Evolutionary conservation across 192 early-diverging fungal genomes (phyloP), one percentile per base, ranked within the genome.

Genomic region (Phycomyces nitens): DNA sequence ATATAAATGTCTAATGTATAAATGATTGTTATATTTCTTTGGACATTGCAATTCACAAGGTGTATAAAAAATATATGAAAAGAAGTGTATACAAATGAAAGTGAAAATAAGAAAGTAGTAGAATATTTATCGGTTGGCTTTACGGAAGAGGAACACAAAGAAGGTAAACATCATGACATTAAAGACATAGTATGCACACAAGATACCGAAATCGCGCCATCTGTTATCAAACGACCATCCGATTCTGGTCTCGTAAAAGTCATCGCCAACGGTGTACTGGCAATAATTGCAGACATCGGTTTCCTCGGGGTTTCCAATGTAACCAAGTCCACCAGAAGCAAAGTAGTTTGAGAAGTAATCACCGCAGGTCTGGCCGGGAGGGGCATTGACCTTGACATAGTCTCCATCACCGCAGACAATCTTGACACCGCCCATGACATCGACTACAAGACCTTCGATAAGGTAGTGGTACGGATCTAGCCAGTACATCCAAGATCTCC

Each of bases 401-500:
- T 85, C 81, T 10, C 58, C 53, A n/a, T 24, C 43, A 26, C 66
- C 55, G 66, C 85, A 89, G 0, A 42, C 52, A 10, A 89, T 79
- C 9, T 56, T 58, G 2, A 81, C 64, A 27, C 60, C 72, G 58
- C 81, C 75, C 57, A 89, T 72, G 22, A 80, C 82, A 66, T 85
- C 82, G 60, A 77, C 76, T n/a, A 86, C 74, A 22, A 83, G 65
- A 47, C 85, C 84, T 68, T 86, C 87, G 44, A 86, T 65, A 38
- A 79, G 72, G 69, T 88, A 86, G 44, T 71, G 72, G 64, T 82
- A 86, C 0, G 85, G 84, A 50, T 80, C 79, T 42, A 84, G 62
- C 79, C 79, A 81, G 73, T 88, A 88, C 79, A 88, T 80, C 77
- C 82, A 86, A 0, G 67, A 50, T 52, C 78, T 75, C 85, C 87